Evolutionary conservation across 805 yeast genomes (phyloP).

Genomic region (Pichia occidentalis): DNA sequence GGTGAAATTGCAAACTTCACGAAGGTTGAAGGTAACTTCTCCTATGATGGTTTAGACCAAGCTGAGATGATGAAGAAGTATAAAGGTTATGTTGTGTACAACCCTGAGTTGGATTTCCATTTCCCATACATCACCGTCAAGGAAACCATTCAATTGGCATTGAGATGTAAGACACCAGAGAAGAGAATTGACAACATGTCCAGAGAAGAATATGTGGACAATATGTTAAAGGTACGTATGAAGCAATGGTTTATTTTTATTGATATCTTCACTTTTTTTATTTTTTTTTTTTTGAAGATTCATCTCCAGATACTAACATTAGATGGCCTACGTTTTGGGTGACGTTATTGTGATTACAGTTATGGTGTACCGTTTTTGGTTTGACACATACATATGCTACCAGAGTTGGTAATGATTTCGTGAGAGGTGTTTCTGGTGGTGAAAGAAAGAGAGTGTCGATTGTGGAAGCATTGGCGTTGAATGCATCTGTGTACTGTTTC

Average conservation of each 20-base stretch:
- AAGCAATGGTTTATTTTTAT: too few species aligned
- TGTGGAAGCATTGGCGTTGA: conserved; percentile 66
- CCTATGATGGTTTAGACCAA: conserved; percentile 45
- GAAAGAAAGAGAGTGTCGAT: conserved; percentile 80
- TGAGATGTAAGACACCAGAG: conserved; percentile 53
- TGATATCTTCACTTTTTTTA: not conserved
- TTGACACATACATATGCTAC: conserved; percentile 49
- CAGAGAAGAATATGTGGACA: conserved; percentile 38
- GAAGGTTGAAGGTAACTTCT: conserved; percentile 34
- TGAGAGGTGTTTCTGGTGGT: conserved; percentile 74
- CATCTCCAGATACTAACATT: conserved; percentile 6
- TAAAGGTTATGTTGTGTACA: conserved; percentile 45
- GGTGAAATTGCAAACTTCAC: conserved; percentile 38
- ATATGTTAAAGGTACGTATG: conserved; percentile 35
- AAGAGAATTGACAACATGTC: conserved; percentile 30
- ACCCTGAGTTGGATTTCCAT: conserved; percentile 51
- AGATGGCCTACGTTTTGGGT: not conserved
- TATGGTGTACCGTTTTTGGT: conserved; percentile 36
- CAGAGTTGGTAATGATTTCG: conserved; percentile 39
- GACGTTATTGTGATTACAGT: conserved; percentile 2
- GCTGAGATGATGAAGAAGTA: conserved; percentile 40
- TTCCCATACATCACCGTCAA: conserved; percentile 51
- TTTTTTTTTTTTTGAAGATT: not conserved
- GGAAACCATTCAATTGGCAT: conserved; percentile 50
- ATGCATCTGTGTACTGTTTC: conserved; percentile 62